Conservation (phyloP, 257 asterid genomes). For the Solanum dulcamara region DNA sequence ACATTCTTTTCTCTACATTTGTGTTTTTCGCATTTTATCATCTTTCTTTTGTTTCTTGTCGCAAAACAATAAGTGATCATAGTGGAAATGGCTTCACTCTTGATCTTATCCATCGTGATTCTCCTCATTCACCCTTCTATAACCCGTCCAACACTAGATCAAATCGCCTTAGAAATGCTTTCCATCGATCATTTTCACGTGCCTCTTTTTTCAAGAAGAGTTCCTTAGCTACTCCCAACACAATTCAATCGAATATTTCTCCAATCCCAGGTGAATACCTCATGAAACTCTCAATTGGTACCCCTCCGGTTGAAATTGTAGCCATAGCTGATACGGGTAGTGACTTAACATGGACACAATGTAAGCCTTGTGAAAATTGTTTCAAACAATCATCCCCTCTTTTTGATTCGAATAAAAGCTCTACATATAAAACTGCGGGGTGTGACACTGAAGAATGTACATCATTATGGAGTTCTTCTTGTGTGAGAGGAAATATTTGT, state of each 20-base stretch:
- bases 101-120: constrained; percentile 40
- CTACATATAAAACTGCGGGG: neutral
- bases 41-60: neutral
- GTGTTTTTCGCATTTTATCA: neutral
- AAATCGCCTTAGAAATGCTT: constrained; percentile 6
- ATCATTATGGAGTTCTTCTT: neutral
- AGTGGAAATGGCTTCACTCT: constrained; percentile 25
- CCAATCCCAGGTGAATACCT: constrained; percentile 13
- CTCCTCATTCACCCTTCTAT: constrained; percentile 25
- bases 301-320: constrained; percentile 20
- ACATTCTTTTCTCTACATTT: neutral
- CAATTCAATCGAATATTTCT: neutral
- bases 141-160: constrained; percentile 14
- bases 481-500: constrained; percentile 1
- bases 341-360: constrained; percentile 32
- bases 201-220: constrained; percentile 3
- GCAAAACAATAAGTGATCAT: neutral
- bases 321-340: constrained; percentile 39
- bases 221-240: neutral
- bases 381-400: constrained; percentile 14
- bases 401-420: constrained; percentile 11
- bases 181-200: constrained; percentile 33
- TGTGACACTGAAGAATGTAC: constrained; percentile 4
- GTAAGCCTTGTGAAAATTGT: constrained; percentile 27
- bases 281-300: constrained; percentile 20